These are phyloP conservation scores for Paecilomyces fulvus DNA, from an alignment of 2,329 filamentous ascomycete genomes.

Conservation along the genomic window DNA sequence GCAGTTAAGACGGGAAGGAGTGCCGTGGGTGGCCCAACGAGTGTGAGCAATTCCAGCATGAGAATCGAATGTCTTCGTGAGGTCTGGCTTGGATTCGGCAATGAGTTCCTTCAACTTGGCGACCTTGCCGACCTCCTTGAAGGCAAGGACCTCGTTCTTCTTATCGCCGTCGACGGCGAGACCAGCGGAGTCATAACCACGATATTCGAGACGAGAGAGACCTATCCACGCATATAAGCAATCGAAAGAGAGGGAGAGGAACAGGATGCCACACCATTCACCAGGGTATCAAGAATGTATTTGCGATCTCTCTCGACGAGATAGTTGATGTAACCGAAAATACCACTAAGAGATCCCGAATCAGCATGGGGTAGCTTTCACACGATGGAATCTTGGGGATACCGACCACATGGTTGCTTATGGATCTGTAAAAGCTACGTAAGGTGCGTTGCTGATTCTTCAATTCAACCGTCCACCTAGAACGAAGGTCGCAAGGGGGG, in stretches of 20 bases:
- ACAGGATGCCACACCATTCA: conserved; percentile 66
- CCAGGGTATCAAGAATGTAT: conserved; percentile 89
- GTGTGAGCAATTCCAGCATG: conserved; percentile 99
- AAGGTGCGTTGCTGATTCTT: not conserved
- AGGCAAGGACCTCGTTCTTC: conserved; percentile 94
- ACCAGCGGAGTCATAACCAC: conserved; percentile 96
- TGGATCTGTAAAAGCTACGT: conserved; percentile 1
- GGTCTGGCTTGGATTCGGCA: conserved; percentile 70
- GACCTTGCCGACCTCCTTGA: conserved; percentile 99
- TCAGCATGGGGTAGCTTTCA: conserved; percentile 6
- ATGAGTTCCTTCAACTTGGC: conserved; percentile 93
- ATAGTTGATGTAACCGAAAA: conserved; percentile 95
- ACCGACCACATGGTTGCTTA: conserved; percentile 28
- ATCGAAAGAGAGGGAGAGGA: not conserved
- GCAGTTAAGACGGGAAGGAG: conserved; percentile 90
- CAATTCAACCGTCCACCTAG: not conserved
- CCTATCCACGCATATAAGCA: conserved; percentile 45
- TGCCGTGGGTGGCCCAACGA: conserved; percentile 95
- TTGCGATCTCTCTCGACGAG: conserved; percentile 97
- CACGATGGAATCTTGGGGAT: not conserved
- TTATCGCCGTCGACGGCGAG: conserved; percentile 95
- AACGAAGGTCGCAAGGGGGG: not conserved
- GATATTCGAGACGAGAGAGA: conserved; percentile 92
- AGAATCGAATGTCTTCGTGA: conserved; percentile 91
- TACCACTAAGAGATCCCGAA: conserved; percentile 20